Percentiles rank a stretch among this genome's conserved stretches.
Conservation (phyloP, 768 basidiomycete species). For the Mycena latifolia region DNA sequence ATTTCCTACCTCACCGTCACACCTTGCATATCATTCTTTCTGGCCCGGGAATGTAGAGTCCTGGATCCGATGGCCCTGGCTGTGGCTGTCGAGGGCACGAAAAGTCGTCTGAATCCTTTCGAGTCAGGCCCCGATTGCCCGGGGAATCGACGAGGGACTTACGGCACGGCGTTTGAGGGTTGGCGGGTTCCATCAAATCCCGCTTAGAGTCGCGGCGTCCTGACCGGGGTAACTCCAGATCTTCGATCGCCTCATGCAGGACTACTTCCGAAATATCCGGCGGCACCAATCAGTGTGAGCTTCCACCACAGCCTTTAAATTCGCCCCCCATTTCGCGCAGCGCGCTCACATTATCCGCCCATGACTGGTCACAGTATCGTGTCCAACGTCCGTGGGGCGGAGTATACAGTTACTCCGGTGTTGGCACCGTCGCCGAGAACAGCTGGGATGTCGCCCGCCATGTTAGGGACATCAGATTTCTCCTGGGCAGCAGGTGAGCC, state of each 20-base stretch:
- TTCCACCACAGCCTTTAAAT: conserved; percentile 4
- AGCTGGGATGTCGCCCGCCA: background rate
- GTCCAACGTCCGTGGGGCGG: background rate
- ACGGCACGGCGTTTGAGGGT: background rate
- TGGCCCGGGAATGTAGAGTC: too few relatives aligned
- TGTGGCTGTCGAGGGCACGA: too few relatives aligned
- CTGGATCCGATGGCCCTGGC: background rate
- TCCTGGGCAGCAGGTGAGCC: background rate
- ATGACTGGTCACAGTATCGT: background rate
- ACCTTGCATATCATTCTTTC: too few relatives aligned
- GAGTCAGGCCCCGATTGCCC: background rate
- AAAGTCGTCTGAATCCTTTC: background rate
- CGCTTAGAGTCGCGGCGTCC: conserved; percentile 1
- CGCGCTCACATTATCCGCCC: background rate
- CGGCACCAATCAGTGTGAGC: conserved; percentile 6
- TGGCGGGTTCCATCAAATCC: conserved; percentile 5
- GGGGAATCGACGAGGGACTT: background rate
- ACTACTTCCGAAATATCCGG: background rate
- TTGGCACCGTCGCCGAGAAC: background rate
- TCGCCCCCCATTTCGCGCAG: background rate
- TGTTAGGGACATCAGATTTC: background rate
- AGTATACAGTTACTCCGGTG: too few relatives aligned
- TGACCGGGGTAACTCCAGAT: background rate
- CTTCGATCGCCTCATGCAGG: conserved; percentile 8
- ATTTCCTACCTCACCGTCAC: too few relatives aligned